Evolutionary conservation across 2,329 filamentous ascomycete genomes (phyloP).

Genomic region (Berkeleyomyces rouxiae): DNA sequence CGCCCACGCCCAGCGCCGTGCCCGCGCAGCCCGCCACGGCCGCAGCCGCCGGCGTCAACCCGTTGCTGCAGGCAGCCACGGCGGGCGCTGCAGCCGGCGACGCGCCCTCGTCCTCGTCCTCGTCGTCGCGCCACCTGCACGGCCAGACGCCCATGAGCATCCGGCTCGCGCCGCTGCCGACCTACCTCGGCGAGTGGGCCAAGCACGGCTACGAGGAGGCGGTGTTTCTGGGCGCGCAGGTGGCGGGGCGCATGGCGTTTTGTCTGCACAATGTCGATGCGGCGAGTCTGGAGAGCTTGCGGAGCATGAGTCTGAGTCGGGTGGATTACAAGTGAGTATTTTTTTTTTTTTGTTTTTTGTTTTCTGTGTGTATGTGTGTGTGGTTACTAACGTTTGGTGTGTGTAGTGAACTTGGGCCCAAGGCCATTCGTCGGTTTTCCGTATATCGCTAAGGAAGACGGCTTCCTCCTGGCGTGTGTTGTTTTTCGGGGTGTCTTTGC

Average conservation of each 20-base stretch:
- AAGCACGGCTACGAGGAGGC: conserved; percentile 66
- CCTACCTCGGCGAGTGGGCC: conserved; percentile 84
- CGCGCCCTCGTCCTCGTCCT: conserved; percentile 20
- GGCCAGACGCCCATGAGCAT: conserved; percentile 68
- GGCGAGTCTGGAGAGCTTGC: conserved; percentile 33
- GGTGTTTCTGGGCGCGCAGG: conserved; percentile 72
- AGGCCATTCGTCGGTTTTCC: conserved; percentile 35
- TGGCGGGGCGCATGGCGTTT: conserved; percentile 51
- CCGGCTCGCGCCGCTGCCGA: conserved; percentile 59
- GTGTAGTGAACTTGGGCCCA: conserved; percentile 36
- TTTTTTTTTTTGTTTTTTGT: not conserved
- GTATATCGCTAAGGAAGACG: conserved; percentile 28
- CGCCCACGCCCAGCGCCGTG: conserved; percentile 33
- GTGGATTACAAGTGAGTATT: conserved; percentile 43
- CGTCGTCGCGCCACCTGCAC: conserved; percentile 33
- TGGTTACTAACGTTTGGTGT: conserved; percentile 1
- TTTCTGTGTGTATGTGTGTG: not conserved
- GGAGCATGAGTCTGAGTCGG: conserved; percentile 38
- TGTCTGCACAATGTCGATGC: conserved; percentile 42
- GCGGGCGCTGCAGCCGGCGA: conserved; percentile 43
- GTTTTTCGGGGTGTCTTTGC: not conserved
- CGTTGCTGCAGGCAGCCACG: conserved; percentile 79
- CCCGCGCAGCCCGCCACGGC: conserved; percentile 24
- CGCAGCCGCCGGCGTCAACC: conserved; percentile 53
- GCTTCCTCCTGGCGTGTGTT: not conserved